phyloP scores from a whole-genome alignment of 106 monocot genomes.

The Allium sativum region DNA sequence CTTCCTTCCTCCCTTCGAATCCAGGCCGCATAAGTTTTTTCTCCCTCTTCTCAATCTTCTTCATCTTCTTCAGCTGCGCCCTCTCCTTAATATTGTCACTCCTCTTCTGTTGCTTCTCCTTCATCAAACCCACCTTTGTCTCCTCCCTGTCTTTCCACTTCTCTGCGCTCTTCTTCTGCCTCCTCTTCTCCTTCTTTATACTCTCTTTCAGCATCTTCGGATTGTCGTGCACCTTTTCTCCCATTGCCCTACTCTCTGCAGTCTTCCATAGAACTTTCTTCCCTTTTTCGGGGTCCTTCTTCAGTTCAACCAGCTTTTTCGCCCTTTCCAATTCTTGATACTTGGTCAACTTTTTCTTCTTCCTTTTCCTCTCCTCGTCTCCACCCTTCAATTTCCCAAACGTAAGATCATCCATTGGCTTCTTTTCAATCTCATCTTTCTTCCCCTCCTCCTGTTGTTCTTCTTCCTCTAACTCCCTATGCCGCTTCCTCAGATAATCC shows the following conservation, averaged over 20 bases:
- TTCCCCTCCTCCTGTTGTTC: conserved; percentile 11
- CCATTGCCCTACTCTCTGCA: conserved; percentile 56
- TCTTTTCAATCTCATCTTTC: conserved; percentile 12
- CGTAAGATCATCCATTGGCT: conserved; percentile 28
- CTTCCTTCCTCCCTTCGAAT: conserved; percentile 67
- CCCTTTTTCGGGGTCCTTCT: conserved; percentile 74
- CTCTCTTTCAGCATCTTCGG: conserved; percentile 70
- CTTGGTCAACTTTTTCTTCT: conserved; percentile 55
- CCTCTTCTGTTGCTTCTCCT: conserved; percentile 66
- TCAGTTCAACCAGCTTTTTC: conserved; percentile 44
- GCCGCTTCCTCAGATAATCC: conserved; percentile 15
- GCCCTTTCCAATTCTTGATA: conserved; percentile 46
- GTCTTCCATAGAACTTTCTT: conserved; percentile 70
- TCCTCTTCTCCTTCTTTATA: conserved; percentile 73
- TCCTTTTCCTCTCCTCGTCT: conserved; percentile 24
- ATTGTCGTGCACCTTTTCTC: conserved; percentile 78
- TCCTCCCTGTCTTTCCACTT: conserved; percentile 81
- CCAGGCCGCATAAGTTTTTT: conserved; percentile 91
- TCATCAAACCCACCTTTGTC: conserved; percentile 21
- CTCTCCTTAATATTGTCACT: conserved; percentile 73
- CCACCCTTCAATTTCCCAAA: conserved; percentile 52
- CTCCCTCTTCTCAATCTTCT: conserved; percentile 81
- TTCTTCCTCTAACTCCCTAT: conserved; percentile 24
- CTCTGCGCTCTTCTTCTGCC: conserved; percentile 48
- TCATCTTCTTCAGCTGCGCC: conserved; percentile 62